These are phyloP conservation scores for Rosa lucieae DNA, from an alignment of 306 rosid genomes.

Conservation along the genomic window DNA sequence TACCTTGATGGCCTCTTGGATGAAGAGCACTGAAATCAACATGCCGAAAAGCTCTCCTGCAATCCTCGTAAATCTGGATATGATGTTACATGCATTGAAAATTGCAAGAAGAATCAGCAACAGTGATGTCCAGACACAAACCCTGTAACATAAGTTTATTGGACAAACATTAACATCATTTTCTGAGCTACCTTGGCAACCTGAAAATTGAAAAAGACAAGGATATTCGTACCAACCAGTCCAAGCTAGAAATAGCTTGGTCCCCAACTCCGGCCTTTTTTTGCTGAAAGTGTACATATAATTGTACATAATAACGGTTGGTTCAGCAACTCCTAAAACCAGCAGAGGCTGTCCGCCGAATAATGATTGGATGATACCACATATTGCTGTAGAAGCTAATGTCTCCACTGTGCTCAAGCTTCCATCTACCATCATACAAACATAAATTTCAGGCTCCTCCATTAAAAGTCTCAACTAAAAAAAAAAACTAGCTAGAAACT, in stretches of 20 bases:
- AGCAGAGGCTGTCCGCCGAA: constrained; percentile 88
- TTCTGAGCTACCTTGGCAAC: not conserved
- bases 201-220: not conserved
- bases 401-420: constrained; percentile 87
- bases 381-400: constrained; percentile 80
- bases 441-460: constrained; percentile 5
- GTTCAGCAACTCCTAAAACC: constrained; percentile 91
- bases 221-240: constrained; percentile 63
- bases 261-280: constrained; percentile 57
- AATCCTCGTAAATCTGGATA: constrained; percentile 77
- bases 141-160: constrained; percentile 43
- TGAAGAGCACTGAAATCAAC: constrained; percentile 79
- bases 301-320: constrained; percentile 86
- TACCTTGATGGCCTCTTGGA: constrained; percentile 90
- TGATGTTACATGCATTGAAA: constrained; percentile 67
- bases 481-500: not conserved
- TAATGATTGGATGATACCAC: constrained; percentile 87
- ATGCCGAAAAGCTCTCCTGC: constrained; percentile 91
- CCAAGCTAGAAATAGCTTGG: constrained; percentile 73
- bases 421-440: constrained; percentile 52
- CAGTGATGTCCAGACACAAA: constrained; percentile 80
- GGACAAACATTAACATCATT: not conserved
- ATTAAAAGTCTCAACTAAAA: not conserved
- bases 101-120: constrained; percentile 69
- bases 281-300: constrained; percentile 74